Conservation (phyloP, 768 basidiomycete species). For the Cystofilobasidium macerans region DNA sequence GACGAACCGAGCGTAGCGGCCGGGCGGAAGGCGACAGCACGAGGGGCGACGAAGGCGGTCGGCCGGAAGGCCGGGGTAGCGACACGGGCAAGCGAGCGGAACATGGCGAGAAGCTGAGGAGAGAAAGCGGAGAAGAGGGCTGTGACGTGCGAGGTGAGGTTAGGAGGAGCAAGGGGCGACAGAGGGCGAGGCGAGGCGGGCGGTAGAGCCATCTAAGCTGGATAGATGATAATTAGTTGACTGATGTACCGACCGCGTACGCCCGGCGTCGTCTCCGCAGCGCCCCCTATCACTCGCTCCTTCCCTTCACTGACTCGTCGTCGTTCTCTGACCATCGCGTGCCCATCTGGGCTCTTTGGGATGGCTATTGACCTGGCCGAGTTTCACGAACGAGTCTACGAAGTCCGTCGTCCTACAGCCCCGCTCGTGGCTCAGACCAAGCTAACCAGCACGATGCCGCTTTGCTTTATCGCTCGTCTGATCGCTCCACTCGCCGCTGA, state of each 20-base stretch:
- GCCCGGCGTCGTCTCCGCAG: no score
- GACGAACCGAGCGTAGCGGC: conserved; percentile 9
- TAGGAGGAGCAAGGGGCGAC: no score
- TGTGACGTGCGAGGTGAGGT: no score
- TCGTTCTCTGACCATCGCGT: no score
- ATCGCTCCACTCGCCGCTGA: not conserved
- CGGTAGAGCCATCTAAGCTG: no score
- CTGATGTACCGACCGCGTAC: no score
- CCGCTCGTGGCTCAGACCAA: not conserved
- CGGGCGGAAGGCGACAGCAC: conserved; percentile 5
- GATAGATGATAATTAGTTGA: no score
- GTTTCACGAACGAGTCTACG: conserved; percentile 62
- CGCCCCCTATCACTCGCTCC: no score
- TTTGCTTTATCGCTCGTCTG: not conserved
- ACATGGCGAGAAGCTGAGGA: conserved; percentile 1
- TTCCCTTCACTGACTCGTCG: no score
- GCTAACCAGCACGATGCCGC: not conserved
- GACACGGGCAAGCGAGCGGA: conserved; percentile 18
- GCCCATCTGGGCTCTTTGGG: no score
- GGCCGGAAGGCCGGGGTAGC: conserved; percentile 1
- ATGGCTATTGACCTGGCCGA: conserved; percentile 49
- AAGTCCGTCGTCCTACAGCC: conserved; percentile 32
- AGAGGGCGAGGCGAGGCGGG: no score
- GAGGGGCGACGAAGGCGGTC: not conserved
- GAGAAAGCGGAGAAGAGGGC: no score